phyloP scores from a whole-genome alignment of 1,139 yeast species.

The Lodderomyces pseudojiufengensis region DNA sequence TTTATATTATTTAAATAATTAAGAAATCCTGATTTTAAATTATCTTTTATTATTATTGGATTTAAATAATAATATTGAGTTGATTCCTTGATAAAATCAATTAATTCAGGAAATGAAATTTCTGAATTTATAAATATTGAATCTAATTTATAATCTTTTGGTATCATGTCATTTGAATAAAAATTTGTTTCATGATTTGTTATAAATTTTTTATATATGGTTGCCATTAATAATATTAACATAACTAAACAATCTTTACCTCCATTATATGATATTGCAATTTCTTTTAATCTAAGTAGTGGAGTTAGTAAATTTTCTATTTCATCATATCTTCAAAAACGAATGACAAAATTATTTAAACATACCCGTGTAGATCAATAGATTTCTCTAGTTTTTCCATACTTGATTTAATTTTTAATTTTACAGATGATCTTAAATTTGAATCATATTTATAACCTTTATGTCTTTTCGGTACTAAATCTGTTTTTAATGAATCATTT shows the following conservation, averaged over 20 bases:
- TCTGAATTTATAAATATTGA: conserved; percentile 72
- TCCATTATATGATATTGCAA: conserved; percentile 81
- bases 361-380: conserved; percentile 34
- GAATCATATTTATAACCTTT: conserved; percentile 21
- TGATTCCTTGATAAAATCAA: conserved; percentile 42
- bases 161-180: conserved; percentile 15
- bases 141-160: conserved; percentile 38
- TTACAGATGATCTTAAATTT: conserved; percentile 25
- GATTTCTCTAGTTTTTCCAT: conserved; percentile 29
- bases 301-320: conserved; percentile 16
- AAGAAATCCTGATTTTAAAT: conserved; percentile 64
- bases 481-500: conserved; percentile 29
- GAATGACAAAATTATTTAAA: conserved; percentile 9
- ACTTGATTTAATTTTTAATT: conserved; percentile 27
- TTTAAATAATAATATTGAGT: conserved; percentile 43
- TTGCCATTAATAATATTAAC: conserved; percentile 63
- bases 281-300: conserved; percentile 39
- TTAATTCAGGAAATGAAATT: conserved; percentile 59
- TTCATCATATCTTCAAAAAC: background rate
- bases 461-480: conserved; percentile 17
- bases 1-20: conserved; percentile 46
- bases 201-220: conserved; percentile 39
- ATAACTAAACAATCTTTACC: conserved; percentile 89
- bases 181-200: conserved; percentile 10
- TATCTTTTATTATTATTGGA: conserved; percentile 41